phyloP scores from a whole-genome alignment of 129 eudicot genomes.

The Tagetes patula region DNA sequence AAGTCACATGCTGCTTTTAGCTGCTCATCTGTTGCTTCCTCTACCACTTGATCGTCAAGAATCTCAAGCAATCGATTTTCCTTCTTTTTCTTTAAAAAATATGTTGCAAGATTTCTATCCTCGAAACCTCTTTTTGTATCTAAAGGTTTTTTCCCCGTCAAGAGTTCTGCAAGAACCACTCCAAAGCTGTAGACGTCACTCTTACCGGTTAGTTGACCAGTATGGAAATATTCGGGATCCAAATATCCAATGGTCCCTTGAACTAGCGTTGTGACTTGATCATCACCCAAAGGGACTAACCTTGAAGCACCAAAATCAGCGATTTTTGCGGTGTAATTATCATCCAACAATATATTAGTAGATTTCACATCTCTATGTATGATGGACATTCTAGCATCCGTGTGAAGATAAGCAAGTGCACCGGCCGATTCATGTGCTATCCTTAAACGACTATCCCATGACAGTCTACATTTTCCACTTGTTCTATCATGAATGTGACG shows the following conservation, averaged over 20 bases:
- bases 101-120: conserved; percentile 8
- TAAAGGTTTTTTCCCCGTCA: background rate
- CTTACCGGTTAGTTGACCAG: background rate
- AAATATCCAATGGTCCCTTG: conserved; percentile 10
- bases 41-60: background rate
- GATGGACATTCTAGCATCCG: conserved; percentile 31
- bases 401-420: conserved; percentile 55
- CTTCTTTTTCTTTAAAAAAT: conserved; percentile 6
- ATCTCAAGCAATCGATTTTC: conserved; percentile 6
- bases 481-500: conserved; percentile 31
- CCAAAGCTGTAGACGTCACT: conserved; percentile 1
- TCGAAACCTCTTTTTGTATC: background rate
- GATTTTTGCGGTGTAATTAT: conserved; percentile 37
- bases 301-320: conserved; percentile 63
- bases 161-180: conserved; percentile 9
- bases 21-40: background rate
- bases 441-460: conserved; percentile 43
- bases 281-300: conserved; percentile 42
- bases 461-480: conserved; percentile 33
- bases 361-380: background rate
- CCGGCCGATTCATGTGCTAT: conserved; percentile 45
- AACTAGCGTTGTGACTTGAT: conserved; percentile 8
- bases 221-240: conserved; percentile 6
- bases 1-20: conserved; percentile 10
- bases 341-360: conserved; percentile 43